Conservation (phyloP, 352 stramenopile genomes). For the Pythium insidiosum region DNA sequence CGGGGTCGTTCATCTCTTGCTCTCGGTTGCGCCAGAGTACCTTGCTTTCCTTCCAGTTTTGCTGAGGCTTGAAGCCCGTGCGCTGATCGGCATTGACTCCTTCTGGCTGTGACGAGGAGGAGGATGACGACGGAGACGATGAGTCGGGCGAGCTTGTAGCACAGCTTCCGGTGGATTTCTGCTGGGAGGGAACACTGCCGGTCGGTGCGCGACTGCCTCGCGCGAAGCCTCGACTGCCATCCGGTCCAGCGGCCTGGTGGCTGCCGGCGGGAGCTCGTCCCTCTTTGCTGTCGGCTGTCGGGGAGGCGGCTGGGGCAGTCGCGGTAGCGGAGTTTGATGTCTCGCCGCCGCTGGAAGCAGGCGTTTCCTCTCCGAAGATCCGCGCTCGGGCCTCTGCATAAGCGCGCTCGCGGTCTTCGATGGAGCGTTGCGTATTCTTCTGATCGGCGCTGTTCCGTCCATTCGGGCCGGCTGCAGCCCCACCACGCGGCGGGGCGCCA, state of each 20-base stretch:
- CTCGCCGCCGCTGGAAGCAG: constrained; percentile 11
- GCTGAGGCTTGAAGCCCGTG: constrained; percentile 5
- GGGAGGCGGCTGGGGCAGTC: constrained; percentile 4
- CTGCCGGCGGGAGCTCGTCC: neutral
- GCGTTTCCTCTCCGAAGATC: constrained; percentile 85
- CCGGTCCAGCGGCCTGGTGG: constrained; percentile 38
- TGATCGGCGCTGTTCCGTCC: constrained; percentile 18
- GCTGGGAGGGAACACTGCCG: neutral
- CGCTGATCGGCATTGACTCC: neutral
- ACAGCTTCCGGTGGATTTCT: no score
- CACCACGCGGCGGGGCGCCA: constrained; percentile 18
- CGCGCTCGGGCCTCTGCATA: constrained; percentile 92
- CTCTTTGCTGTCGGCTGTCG: constrained; percentile 1
- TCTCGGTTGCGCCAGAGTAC: constrained; percentile 92
- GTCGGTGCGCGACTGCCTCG: constrained; percentile 1
- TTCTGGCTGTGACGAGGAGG: no score
- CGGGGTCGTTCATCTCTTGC: constrained; percentile 91
- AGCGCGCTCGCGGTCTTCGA: constrained; percentile 89
- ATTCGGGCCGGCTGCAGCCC: constrained; percentile 18
- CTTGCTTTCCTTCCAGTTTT: constrained; percentile 88
- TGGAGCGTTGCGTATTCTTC: constrained; percentile 51
- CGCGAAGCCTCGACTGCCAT: constrained; percentile 25
- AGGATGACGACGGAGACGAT: no score
- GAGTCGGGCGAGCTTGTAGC: no score
- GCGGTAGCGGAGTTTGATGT: constrained; percentile 18